Conservation (phyloP, 805 yeast species). For the Schwanniomyces sp. region DNA sequence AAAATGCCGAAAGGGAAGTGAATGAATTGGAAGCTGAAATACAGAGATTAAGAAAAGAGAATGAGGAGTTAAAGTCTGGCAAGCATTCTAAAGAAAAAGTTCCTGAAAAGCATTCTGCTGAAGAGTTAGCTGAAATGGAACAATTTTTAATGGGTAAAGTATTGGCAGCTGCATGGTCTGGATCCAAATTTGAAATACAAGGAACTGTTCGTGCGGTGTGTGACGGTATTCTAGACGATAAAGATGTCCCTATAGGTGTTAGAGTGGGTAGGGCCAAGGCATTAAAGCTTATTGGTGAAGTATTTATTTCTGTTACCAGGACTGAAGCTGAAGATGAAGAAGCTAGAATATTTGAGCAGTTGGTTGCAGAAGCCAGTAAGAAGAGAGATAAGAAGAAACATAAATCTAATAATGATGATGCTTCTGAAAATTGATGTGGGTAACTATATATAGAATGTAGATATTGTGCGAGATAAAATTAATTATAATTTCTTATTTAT, state of each 20-base stretch:
- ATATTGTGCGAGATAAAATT: neutral
- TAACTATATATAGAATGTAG: neutral
- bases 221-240: constrained; percentile 61
- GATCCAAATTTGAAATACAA: constrained; percentile 76
- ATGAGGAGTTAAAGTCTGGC: constrained; percentile 19
- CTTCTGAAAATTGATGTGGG: neutral
- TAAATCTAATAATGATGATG: neutral
- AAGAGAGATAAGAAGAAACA: constrained; percentile 37
- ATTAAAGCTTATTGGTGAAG: constrained; percentile 59
- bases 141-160: constrained; percentile 76
- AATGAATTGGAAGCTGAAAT: constrained; percentile 16
- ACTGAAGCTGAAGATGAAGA: constrained; percentile 72
- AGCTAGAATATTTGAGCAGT: constrained; percentile 73
- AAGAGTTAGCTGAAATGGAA: constrained; percentile 69
- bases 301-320: constrained; percentile 58
- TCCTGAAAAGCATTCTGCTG: constrained; percentile 49
- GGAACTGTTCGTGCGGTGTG: constrained; percentile 72
- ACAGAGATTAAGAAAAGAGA: constrained; percentile 15
- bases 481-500: neutral
- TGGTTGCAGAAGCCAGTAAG: constrained; percentile 51
- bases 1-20: constrained; percentile 13
- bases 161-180: constrained; percentile 82
- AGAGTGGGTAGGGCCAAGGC: constrained; percentile 64
- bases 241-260: constrained; percentile 44
- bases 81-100: constrained; percentile 9